phyloP scores from a whole-genome alignment of 805 yeast species.

The Ogataea populi-albae region DNA sequence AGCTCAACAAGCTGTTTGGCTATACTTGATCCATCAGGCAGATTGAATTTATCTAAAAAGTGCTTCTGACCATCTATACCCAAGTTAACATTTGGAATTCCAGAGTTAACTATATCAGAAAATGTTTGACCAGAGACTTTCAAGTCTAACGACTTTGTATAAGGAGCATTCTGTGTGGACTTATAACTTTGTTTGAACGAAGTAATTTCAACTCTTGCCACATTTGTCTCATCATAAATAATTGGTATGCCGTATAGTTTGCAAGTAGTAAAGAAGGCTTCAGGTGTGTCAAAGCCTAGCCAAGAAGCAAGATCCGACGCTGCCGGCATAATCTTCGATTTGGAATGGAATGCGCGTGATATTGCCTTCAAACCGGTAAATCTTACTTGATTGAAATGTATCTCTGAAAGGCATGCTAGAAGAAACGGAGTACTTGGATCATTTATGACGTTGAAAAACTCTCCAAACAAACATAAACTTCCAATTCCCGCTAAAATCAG shows the following conservation, averaged over 20 bases:
- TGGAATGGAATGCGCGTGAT: conserved; percentile 63
- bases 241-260: conserved; percentile 58
- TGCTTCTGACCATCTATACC: conserved; percentile 10
- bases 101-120: conserved; percentile 40
- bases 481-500: conserved; percentile 65
- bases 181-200: conserved; percentile 36
- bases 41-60: too few species aligned
- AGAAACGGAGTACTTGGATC: conserved; percentile 58
- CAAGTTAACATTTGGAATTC: conserved; percentile 24
- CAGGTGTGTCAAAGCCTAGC: conserved; percentile 66
- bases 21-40: too few species aligned
- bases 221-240: conserved; percentile 29
- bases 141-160: conserved; percentile 40
- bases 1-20: too few species aligned
- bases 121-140: conserved; percentile 33
- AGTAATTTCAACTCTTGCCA: conserved; percentile 39
- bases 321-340: conserved; percentile 59
- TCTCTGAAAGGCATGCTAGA: conserved; percentile 71
- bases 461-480: conserved; percentile 55
- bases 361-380: conserved; percentile 69
- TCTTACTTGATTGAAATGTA: conserved; percentile 75
- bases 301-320: conserved; percentile 43
- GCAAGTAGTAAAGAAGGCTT: conserved; percentile 55
- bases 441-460: conserved; percentile 58
- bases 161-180: conserved; percentile 42